phyloP scores from a whole-genome alignment of 331 rosid genomes.

The Malus hybrid region DNA sequence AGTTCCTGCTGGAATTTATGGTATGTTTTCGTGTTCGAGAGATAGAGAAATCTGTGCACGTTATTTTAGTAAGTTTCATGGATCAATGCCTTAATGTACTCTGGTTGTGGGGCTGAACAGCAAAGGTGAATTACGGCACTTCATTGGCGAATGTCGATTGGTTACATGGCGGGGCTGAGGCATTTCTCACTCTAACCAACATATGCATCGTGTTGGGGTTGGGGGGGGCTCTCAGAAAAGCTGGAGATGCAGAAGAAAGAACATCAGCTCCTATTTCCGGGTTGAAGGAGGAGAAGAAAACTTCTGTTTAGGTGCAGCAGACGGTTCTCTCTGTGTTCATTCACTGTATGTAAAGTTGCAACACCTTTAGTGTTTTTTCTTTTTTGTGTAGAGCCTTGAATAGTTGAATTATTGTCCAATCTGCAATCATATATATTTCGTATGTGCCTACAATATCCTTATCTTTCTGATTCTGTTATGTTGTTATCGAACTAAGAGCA shows the following conservation, averaged over 20 bases:
- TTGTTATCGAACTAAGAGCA: background rate
- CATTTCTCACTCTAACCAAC: conserved; percentile 78
- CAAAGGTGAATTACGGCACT: conserved; percentile 79
- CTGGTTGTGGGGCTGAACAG: conserved; percentile 33
- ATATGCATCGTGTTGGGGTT: conserved; percentile 79
- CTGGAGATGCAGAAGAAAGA: conserved; percentile 20
- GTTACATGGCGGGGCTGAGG: conserved; percentile 93
- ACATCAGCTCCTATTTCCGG: conserved; percentile 16
- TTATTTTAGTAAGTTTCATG: background rate
- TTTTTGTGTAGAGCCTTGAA: background rate
- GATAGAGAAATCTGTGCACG: background rate
- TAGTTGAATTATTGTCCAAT: background rate
- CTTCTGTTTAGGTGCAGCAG: conserved; percentile 6
- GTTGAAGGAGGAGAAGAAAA: conserved; percentile 27
- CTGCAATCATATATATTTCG: background rate
- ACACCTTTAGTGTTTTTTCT: background rate
- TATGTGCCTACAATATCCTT: background rate
- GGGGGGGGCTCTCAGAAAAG: conserved; percentile 59
- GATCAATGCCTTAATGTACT: background rate
- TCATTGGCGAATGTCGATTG: conserved; percentile 91
- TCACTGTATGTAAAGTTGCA: background rate
- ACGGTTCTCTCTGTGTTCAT: background rate
- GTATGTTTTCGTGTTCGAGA: conserved; percentile 29
- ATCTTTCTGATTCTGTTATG: background rate
- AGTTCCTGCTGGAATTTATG: conserved; percentile 98